These are phyloP conservation scores for Taiozyma sp. DNA, from an alignment of 1,139 yeast species.

Conservation along the genomic window DNA sequence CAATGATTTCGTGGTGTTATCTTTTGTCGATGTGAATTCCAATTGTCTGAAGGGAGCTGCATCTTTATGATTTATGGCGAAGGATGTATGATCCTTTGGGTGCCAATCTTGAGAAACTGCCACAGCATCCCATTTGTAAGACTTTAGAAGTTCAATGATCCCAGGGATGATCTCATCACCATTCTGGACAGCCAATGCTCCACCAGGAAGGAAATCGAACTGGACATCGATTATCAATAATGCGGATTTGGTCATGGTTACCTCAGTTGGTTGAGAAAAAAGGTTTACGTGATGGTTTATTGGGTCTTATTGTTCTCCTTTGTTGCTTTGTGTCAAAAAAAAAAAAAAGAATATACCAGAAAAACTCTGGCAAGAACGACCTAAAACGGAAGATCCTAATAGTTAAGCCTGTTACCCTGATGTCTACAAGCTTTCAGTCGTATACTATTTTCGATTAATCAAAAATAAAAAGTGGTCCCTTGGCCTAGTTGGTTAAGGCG, in stretches of 20 bases:
- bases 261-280: not conserved
- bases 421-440: not conserved
- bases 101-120: conserved; percentile 90
- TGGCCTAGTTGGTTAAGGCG: conserved; percentile 92
- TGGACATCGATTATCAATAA: conserved; percentile 75
- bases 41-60: conserved; percentile 47
- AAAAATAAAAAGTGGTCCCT: conserved; percentile 37
- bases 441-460: not conserved
- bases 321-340: not conserved
- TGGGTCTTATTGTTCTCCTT: not conserved
- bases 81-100: conserved; percentile 70
- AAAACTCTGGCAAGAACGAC: not conserved
- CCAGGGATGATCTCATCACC: conserved; percentile 57
- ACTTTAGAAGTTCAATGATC: conserved; percentile 39
- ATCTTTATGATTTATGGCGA: conserved; percentile 60
- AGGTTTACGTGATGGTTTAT: not conserved
- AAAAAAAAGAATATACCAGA: not conserved
- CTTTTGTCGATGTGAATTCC: conserved; percentile 48
- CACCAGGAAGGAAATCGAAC: conserved; percentile 74
- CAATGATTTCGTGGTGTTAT: conserved; percentile 23
- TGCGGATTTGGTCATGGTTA: conserved; percentile 34
- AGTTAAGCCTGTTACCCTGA: not conserved
- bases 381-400: not conserved
- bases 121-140: conserved; percentile 52
- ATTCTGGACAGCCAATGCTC: conserved; percentile 64